These are phyloP conservation scores for Vigna hirtella DNA, from an alignment of 306 rosid genomes.

Conservation along the genomic window DNA sequence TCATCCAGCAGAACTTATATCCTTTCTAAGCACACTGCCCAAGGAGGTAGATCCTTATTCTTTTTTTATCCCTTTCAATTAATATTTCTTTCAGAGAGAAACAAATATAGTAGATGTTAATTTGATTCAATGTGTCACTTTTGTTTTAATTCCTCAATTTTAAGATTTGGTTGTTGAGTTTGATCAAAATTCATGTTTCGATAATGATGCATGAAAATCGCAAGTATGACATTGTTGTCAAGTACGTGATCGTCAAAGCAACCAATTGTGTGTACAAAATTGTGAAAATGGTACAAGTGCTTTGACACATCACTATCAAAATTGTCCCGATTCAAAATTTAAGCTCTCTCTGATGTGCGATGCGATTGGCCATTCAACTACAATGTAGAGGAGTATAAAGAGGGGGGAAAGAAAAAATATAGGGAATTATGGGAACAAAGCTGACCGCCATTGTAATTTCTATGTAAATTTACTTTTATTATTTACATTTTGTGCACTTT, in stretches of 20 bases:
- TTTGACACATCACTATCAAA: background rate
- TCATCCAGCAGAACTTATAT: constrained; percentile 91
- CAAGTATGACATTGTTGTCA: no score
- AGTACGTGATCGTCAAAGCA: no score
- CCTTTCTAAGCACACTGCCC: constrained; percentile 72
- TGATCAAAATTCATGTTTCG: constrained; percentile 29
- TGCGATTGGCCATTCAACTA: no score
- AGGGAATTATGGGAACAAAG: background rate
- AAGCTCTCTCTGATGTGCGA: no score
- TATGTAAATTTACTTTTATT: background rate
- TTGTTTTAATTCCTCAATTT: background rate
- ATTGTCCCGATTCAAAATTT: no score
- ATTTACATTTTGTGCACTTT: constrained; percentile 15
- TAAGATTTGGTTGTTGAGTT: constrained; percentile 12
- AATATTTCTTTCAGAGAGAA: constrained; percentile 18
- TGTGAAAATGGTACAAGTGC: background rate
- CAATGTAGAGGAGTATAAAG: background rate
- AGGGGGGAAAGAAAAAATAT: constrained; percentile 2
- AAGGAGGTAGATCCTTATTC: constrained; percentile 64
- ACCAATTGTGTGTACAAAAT: no score
- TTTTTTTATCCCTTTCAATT: background rate
- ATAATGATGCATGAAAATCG: background rate
- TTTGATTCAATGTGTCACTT: constrained; percentile 5
- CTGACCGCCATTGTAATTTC: background rate
- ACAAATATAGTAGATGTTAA: constrained; percentile 22